Base-by-base conservation (phyloP, 108 stramenopile genomes). In the Pinguiococcus pyrenoidosus region DNA sequence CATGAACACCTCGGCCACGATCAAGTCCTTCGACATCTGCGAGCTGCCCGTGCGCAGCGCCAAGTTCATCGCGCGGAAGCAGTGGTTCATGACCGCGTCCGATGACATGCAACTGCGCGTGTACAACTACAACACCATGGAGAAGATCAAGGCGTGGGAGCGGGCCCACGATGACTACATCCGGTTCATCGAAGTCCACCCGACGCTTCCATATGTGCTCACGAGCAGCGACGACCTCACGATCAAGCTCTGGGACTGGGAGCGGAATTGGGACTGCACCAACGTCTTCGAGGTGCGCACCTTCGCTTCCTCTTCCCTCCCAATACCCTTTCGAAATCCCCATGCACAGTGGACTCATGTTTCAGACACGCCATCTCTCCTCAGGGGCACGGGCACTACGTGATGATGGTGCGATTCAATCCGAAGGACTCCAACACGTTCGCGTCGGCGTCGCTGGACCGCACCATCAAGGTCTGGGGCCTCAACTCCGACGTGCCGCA, bases 41-140 rank as follows among this genome's bases (percentile, higher is more conserved):
- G 84, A 85, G 36, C 68, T 87, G 4, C 96, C 96, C 16, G 88
- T 97, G 1, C 82, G 96, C 37, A 91, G 92, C 54, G 96, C 96
- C 43, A 85, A 85, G 40, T 97, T 94, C 68, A 78, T 97, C 46
- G 76, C 81, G 22, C 85, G 96, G 26, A 92, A 92, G 56, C 85
- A 87, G 68, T 94, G 89, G 92, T 81, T 97, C 55, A 54, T 97
- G 1, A 79, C 85, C 26, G 84, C 84, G 5, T 75, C 78, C 32
- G 95, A 97, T 49, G 75, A 76, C 46, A 58, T 73, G 62, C 36
- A 36, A 41, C 27, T 96, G 37, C 74, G 96, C 16, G 74, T 89
- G 10, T 95, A 83, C 83, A 98, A 98, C 64, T 98, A 92, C 78
- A 95, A 95, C 62, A 98, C 96, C 45, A 85, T 89, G 87, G 96